Conservation (phyloP, 345 rosid species). For the Lepidium africanum region DNA sequence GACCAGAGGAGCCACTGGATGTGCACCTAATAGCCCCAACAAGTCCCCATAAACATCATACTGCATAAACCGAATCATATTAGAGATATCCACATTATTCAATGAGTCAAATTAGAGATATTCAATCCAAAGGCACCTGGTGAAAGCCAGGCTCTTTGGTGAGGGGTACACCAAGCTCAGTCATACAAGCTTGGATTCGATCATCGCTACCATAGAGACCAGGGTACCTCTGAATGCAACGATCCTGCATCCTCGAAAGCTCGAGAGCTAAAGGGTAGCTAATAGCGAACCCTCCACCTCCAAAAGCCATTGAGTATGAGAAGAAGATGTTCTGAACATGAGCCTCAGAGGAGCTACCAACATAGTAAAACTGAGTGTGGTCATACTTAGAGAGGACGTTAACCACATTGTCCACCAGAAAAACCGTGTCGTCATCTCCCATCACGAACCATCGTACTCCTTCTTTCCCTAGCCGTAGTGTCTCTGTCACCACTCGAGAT, state of each 20-base stretch:
- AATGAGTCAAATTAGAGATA: background rate
- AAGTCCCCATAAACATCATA: conserved; percentile 75
- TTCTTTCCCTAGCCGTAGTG: conserved; percentile 47
- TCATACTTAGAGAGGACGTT: conserved; percentile 55
- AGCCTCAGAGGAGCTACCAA: conserved; percentile 76
- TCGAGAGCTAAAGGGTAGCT: conserved; percentile 65
- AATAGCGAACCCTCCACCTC: conserved; percentile 85
- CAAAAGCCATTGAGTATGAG: conserved; percentile 75
- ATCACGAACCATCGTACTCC: conserved; percentile 79
- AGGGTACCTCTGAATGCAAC: conserved; percentile 72
- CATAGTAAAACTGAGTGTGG: conserved; percentile 56
- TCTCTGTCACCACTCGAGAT: conserved; percentile 70
- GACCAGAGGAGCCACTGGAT: conserved; percentile 65
- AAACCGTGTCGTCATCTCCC: conserved; percentile 84
- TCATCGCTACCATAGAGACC: conserved; percentile 81
- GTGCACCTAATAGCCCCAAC: conserved; percentile 64
- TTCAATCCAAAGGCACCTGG: conserved; percentile 40
- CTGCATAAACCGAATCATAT: conserved; percentile 33
- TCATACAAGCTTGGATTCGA: conserved; percentile 80
- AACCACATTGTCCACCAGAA: conserved; percentile 58
- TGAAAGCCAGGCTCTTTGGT: conserved; percentile 74
- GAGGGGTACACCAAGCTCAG: conserved; percentile 76
- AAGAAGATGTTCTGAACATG: conserved; percentile 72
- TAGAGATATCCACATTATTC: background rate
- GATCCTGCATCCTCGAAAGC: conserved; percentile 65